Evolutionary conservation across 139 green algal species (phyloP), one percentile per base, ranked within the genome.

Genomic region (Nannochloris sp.): DNA sequence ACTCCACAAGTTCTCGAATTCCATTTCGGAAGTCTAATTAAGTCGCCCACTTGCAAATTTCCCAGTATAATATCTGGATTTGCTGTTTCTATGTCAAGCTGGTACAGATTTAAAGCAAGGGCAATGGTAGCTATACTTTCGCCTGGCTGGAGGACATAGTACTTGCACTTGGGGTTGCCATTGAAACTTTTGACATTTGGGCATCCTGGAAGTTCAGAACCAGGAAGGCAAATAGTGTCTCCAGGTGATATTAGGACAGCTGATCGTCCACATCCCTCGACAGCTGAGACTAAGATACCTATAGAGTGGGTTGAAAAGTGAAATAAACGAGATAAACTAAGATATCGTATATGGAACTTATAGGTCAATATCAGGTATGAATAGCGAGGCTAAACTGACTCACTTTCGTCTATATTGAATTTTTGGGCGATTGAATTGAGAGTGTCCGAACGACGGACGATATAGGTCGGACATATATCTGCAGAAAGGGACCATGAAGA

Each of bases 111-210:
- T 5, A 64, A 25, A 47, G 56, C 45, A 19, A 14, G 14, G 24
- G 56, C 56, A 12, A 64, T 24, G 3, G 36, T 23, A 13, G 24
- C n/a, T 14, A 64, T 14, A 57, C 14, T 64, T 19, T 64, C 56
- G 12, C 56, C 56, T 46, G 7, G n/a, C 56, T 64, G 56, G 23
- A 57, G 15, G 25, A 64, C 23, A 29, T 64, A 64, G 12, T 64
- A 64, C 1, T 23, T 12, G 25, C 56, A 64, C 8, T 25, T 57
- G 19, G 45, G 24, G 29, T 48, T 64, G 6, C 23, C 56, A 30
- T 54, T 55, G n/a, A 57, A 30, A 30, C 25, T 64, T 64, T 24
- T 7, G 12, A 48, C 56, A 54, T 55, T 14, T 5, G 19, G 6
- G 19, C 56, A 64, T 14, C 36, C 19, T 24, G 29, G n/a, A 12